phyloP scores from a whole-genome alignment of 768 basidiomycete genomes.

The Leucosporidium scottii region DNA sequence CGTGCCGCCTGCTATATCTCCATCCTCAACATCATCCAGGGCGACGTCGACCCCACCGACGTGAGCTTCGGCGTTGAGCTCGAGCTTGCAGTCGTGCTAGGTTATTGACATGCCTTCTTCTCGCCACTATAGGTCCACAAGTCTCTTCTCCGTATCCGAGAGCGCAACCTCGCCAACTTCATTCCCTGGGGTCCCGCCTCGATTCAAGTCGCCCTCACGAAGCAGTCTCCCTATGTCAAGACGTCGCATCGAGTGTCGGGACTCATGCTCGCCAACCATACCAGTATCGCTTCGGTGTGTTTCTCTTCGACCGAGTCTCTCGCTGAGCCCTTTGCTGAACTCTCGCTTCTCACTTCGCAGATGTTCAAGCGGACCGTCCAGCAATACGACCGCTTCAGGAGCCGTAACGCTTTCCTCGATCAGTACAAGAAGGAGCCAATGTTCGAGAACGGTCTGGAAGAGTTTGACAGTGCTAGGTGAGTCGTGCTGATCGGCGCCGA shows the following conservation, averaged over 20 bases:
- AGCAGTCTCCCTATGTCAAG: conserved; percentile 77
- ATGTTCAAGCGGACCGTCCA: conserved; percentile 92
- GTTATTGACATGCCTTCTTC: not conserved
- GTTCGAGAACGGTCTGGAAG: conserved; percentile 86
- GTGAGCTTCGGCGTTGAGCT: conserved; percentile 47
- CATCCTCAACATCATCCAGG: conserved; percentile 95
- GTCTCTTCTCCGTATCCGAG: conserved; percentile 90
- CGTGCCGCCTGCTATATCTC: conserved; percentile 87
- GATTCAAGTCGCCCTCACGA: conserved; percentile 91
- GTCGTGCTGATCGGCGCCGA: conserved; percentile 21
- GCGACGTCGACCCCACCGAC: conserved; percentile 87
- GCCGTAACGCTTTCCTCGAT: conserved; percentile 88
- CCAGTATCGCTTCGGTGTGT: conserved; percentile 74
- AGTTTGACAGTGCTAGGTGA: conserved; percentile 95
- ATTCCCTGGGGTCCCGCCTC: conserved; percentile 99
- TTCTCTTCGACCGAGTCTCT: conserved; percentile 42
- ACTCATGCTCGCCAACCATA: conserved; percentile 97
- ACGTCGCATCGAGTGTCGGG: conserved; percentile 93
- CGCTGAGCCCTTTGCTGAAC: not conserved
- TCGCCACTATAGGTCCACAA: conserved; percentile 69
- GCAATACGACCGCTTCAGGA: conserved; percentile 80
- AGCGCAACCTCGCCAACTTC: conserved; percentile 92
- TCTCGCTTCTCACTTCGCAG: conserved; percentile 44
- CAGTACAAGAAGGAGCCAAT: conserved; percentile 96
- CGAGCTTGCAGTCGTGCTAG: no score